These are phyloP conservation scores for Gypsophila paniculata DNA, from an alignment of 179 eudicot genomes.

Conservation along the genomic window DNA sequence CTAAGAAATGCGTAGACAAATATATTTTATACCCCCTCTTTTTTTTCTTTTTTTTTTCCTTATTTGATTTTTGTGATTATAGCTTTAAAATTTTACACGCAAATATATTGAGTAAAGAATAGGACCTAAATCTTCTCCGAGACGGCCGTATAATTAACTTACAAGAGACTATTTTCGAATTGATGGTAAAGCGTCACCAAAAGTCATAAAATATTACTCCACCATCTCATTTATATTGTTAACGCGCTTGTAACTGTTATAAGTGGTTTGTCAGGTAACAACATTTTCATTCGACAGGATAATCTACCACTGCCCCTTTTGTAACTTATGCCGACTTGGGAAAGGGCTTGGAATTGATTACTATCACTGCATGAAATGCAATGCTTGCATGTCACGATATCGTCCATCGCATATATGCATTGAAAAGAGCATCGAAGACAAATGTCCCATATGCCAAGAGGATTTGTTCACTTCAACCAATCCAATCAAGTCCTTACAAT, in stretches of 20 bases:
- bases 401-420: constrained; percentile 68
- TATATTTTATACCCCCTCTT: too few relatives aligned
- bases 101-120: too few relatives aligned
- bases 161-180: too few relatives aligned
- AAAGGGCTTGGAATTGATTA: constrained; percentile 87
- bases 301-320: constrained; percentile 93
- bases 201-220: too few relatives aligned
- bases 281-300: constrained; percentile 49
- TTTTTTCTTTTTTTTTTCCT: too few relatives aligned
- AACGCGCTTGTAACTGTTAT: neutral
- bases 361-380: constrained; percentile 96
- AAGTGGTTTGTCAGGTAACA: constrained; percentile 3
- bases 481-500: constrained; percentile 77
- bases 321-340: constrained; percentile 93
- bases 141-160: too few relatives aligned
- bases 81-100: too few relatives aligned
- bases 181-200: too few relatives aligned
- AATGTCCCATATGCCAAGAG: constrained; percentile 96
- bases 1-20: too few relatives aligned
- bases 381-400: constrained; percentile 81
- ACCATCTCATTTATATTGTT: too few relatives aligned
- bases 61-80: too few relatives aligned
- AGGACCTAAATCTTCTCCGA: too few relatives aligned
- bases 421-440: constrained; percentile 77
- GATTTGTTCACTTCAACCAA: constrained; percentile 72